Evolutionary conservation across 2,329 filamentous ascomycete species (phyloP).

Genomic region (Aspergillus proliferans): DNA sequence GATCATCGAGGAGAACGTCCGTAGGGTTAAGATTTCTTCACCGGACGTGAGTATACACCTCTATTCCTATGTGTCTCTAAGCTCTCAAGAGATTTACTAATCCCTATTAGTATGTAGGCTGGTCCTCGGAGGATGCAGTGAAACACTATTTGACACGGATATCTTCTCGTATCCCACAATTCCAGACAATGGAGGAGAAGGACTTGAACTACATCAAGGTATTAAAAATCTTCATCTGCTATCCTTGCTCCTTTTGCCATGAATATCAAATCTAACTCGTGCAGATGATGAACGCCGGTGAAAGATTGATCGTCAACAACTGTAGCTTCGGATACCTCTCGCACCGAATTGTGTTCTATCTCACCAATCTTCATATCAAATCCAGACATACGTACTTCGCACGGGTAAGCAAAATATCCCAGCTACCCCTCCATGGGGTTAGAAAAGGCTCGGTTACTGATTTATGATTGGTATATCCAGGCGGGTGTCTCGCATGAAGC

Average conservation of each 20-base stretch:
- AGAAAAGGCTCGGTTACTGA: not conserved
- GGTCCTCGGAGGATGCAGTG: slow-evolving; percentile 87
- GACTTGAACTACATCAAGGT: slow-evolving; percentile 93
- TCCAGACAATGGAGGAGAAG: slow-evolving; percentile 90
- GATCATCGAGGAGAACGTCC: slow-evolving; percentile 93
- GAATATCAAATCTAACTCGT: slow-evolving; percentile 8
- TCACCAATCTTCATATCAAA: slow-evolving; percentile 97
- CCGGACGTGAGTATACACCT: slow-evolving; percentile 65
- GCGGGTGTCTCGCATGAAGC: slow-evolving; percentile 82
- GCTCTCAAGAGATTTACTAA: slow-evolving; percentile 4
- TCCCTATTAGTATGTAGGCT: slow-evolving; percentile 67
- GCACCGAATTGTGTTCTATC: slow-evolving; percentile 95
- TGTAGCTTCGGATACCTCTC: slow-evolving; percentile 94
- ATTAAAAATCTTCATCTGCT: not conserved
- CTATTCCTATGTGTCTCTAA: slow-evolving; percentile 1
- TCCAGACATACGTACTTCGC: slow-evolving; percentile 89
- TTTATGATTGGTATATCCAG: slow-evolving; percentile 22
- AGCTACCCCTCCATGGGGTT: not conserved
- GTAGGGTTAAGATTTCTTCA: slow-evolving; percentile 95
- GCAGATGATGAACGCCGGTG: slow-evolving; percentile 91
- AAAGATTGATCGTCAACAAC: slow-evolving; percentile 92
- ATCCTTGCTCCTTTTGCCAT: not conserved
- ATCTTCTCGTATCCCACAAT: slow-evolving; percentile 85
- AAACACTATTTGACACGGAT: slow-evolving; percentile 87
- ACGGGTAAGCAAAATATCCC: slow-evolving; percentile 43